Base-by-base conservation (phyloP, 352 stramenopile genomes). In the Phytophthora chlamydospora region DNA sequence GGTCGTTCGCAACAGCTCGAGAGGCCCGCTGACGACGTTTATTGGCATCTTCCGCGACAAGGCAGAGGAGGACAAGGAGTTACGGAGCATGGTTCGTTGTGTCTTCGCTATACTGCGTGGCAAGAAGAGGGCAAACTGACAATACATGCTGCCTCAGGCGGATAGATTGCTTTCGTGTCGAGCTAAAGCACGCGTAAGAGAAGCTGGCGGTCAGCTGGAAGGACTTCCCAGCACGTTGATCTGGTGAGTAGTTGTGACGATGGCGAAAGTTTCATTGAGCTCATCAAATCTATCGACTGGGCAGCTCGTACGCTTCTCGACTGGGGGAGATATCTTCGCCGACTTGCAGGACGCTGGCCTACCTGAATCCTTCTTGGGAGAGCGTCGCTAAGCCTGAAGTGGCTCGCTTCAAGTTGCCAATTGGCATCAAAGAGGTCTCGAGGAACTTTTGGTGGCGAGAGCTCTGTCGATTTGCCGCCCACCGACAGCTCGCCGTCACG, bases 281-380 rank as follows among this genome's bases (percentile, higher is more conserved):
- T 52, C 11, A 24, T 57, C 31, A 34, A 33, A 58, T 29, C 14
- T 50, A 8, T 43, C 33, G 42, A 27, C 10, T 34, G 6, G 31
- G 19, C 32, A 80, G 72, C 21, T 66, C 68, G n/a, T 80, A 72
- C 19, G 68, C 62, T 34, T 66, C 67, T 35, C 65, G 72, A 13
- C 36, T 70, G 0, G 68, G 66, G 44, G 40, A 65, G 17, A 24
- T 51, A 8, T 47, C 58, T n/a, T 78, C 68, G 4, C 66, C 68
- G n/a, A 66, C 69, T 11, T 76, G 72, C 21, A 60, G 61, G 74
- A 68, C 54, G 5, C n/a, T 78, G n/a, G 31, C 45, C 9, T 78
- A 73, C 9, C 35, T 78, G 35, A 69, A 74, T 42, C 50, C 68
- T 16, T 41, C 51, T 3, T 80, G 72, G 68, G 51, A 67, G 34